Percentiles rank a stretch among this genome's conserved stretches.
phyloP scores from a whole-genome alignment of 2,329 filamentous ascomycete genomes.

The Colletotrichum phormii region DNA sequence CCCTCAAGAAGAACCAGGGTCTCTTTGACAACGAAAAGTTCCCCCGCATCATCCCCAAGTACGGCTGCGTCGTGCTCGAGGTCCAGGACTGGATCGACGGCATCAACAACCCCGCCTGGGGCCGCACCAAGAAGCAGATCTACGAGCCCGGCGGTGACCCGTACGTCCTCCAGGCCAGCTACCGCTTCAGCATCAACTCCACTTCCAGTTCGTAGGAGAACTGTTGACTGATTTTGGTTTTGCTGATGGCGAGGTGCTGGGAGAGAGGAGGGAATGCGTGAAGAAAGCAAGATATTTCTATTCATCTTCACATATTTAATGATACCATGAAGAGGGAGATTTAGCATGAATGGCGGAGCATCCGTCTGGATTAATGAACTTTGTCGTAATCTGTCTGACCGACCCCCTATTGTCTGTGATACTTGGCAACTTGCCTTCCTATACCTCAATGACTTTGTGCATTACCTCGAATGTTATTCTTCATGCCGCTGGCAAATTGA shows the following conservation, averaged over 20 bases:
- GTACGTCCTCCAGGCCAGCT: conserved; percentile 72
- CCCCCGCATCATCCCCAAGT: conserved; percentile 75
- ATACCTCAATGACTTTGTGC: no score
- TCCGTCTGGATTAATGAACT: conserved; percentile 1
- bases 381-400: not conserved
- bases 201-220: conserved; percentile 5
- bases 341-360: not conserved
- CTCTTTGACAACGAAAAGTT: conserved; percentile 64
- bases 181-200: conserved; percentile 66
- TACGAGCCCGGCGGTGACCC: conserved; percentile 69
- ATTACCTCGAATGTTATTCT: no score
- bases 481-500: not conserved
- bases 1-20: conserved; percentile 79
- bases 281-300: not conserved
- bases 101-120: conserved; percentile 93
- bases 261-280: not conserved
- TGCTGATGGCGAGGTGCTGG: not conserved
- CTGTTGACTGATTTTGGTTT: not conserved
- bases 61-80: conserved; percentile 91
- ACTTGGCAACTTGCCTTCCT: no score
- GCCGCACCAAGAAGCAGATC: conserved; percentile 71
- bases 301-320: conserved; percentile 17
- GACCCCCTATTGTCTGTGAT: not conserved
- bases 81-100: conserved; percentile 94
- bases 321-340: conserved; percentile 12